phyloP scores from a whole-genome alignment of 2,329 filamentous ascomycete genomes.

The Akanthomyces lecanii region DNA sequence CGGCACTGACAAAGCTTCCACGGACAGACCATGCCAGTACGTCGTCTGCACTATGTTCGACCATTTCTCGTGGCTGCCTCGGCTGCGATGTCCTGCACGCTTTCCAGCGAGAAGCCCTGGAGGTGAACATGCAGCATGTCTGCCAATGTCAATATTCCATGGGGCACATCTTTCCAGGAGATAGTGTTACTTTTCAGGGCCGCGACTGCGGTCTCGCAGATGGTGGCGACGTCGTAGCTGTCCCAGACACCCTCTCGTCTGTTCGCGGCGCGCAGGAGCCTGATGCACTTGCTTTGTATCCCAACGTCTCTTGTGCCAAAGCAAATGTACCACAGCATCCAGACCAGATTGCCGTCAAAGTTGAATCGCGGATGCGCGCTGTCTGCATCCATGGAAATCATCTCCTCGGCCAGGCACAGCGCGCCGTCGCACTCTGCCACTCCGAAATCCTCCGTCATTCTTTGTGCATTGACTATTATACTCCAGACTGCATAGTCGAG shows the following conservation, averaged over 20 bases:
- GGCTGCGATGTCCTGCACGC: background rate
- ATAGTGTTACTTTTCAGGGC: background rate
- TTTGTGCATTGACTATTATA: background rate
- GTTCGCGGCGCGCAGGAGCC: conserved; percentile 17
- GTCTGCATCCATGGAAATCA: background rate
- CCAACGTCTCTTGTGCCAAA: background rate
- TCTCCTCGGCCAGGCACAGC: background rate
- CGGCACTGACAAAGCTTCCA: too few relatives aligned
- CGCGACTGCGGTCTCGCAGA: background rate
- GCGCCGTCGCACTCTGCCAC: background rate
- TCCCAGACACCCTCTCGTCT: conserved; percentile 25
- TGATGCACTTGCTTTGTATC: conserved; percentile 17
- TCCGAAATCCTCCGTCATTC: background rate
- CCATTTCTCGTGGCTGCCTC: background rate
- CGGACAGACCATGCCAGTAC: background rate
- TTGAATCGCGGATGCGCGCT: background rate
- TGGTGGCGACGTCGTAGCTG: conserved; percentile 21
- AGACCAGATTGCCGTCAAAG: background rate
- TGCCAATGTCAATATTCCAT: background rate
- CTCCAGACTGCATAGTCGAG: background rate
- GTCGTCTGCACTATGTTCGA: background rate
- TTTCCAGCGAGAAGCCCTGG: background rate
- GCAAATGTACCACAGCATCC: background rate
- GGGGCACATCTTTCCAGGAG: background rate
- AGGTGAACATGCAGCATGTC: background rate